These are phyloP conservation scores for Tetracladium marchalianum DNA, from an alignment of 495 filamentous ascomycete species.

Conservation along the genomic window DNA sequence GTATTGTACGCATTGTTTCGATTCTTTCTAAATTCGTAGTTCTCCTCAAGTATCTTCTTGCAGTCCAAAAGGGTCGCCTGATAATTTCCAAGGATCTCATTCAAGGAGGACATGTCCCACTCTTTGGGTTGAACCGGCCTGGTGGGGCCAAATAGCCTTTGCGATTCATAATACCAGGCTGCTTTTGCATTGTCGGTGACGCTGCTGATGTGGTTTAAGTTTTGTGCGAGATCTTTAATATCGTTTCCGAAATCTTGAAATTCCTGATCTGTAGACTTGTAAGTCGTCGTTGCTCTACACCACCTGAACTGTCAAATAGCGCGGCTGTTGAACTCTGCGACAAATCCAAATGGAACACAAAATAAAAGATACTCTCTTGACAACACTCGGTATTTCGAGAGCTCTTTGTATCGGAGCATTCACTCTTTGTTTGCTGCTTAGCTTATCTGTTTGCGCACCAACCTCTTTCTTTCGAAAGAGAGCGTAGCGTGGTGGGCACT, in stretches of 20 bases:
- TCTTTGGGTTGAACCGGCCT: background rate
- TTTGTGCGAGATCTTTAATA: slow-evolving; percentile 16
- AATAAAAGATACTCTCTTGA: too few species aligned
- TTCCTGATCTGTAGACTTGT: slow-evolving; percentile 8
- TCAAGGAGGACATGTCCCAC: slow-evolving; percentile 12
- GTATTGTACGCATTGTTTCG: slow-evolving; percentile 13
- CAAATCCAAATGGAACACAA: too few species aligned
- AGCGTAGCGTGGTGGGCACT: background rate
- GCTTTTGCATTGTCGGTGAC: slow-evolving; percentile 15
- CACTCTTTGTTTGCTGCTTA: background rate
- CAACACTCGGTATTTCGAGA: too few species aligned
- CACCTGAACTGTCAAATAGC: background rate
- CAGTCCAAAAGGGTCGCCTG: slow-evolving; percentile 17
- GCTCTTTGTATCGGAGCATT: too few species aligned
- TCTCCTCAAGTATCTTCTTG: slow-evolving; percentile 14
- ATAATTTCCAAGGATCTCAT: slow-evolving; percentile 20
- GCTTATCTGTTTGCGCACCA: too few species aligned
- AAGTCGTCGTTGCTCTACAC: background rate
- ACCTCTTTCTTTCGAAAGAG: too few species aligned
- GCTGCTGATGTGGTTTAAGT: slow-evolving; percentile 6
- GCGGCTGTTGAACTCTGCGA: too few species aligned
- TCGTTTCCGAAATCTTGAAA: slow-evolving; percentile 16
- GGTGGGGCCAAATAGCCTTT: background rate
- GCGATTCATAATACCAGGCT: slow-evolving; percentile 5
- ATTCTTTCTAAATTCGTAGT: slow-evolving; percentile 7